Base-by-base conservation (phyloP, 2,329 filamentous ascomycete genomes). In the Lasiodiplodia sp. region DNA sequence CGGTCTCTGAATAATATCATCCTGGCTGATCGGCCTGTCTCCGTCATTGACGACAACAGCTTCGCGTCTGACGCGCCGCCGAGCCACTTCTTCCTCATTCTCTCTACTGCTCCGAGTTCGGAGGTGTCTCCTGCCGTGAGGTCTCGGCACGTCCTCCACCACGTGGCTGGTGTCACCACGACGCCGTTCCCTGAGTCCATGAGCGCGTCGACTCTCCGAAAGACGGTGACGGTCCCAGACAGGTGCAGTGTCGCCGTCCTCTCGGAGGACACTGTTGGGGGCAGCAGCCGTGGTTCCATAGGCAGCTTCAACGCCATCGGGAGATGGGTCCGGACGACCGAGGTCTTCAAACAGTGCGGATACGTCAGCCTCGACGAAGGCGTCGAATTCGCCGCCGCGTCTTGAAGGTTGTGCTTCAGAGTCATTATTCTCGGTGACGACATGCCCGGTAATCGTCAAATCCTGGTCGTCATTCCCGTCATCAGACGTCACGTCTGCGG, bases 21-120 rank as follows among this genome's bases (percentile, higher is more conserved):
- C 88, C 71, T 89, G 87, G 4, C 87, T 89, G 55, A 97, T 78
- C 1, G 92, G 91, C 38, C 90, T 86, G 25, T 88, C 92, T n/a
- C 92, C 92, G 75, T 97, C 93, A 74, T 94, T 95, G 68, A 97
- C 83, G 23, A 97, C 94, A 87, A 97, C 94, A 4, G 93, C 94
- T 81, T 97, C 93, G 72, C 94, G 86, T 75, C 95, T 87, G 62
- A 92, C 86, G 71, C 94, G 86, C 69, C 93, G 85, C 70, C 94
- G 83, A 66, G 91, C 87, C 74, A 92, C 89, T 77, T 95, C 92
- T 75, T 89, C 89, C 7, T 80, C 83, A 69, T 84, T 88, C 76
- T 88, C 86, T 68, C 88, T 31, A 2, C 56, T 37, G 25, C 56
- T 56, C 21, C 64, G 44, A 4, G 66, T 34, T n/a, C 55, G 86